A percentile compares a stretch with the other conserved stretches of the same genome.
phyloP scores from a whole-genome alignment of 352 stramenopile genomes.

The Thalassiosira oceanica region DNA sequence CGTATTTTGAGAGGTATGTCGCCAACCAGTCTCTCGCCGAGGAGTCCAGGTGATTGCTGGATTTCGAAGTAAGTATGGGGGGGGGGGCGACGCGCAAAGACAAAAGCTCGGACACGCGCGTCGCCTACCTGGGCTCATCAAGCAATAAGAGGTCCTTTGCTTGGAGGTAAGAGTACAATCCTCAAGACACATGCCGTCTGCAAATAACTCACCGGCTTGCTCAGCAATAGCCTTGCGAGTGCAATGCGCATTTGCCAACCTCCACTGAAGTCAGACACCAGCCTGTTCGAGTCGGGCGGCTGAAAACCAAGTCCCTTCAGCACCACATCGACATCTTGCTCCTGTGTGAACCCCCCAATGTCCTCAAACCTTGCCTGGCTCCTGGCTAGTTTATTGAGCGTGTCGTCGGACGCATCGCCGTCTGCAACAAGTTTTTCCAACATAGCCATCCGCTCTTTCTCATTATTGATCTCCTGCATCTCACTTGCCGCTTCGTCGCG shows the following conservation, averaged over 20 bases:
- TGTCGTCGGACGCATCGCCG: constrained; percentile 63
- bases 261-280: constrained; percentile 93
- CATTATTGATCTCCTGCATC: constrained; percentile 80
- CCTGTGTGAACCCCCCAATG: constrained; percentile 81
- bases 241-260: constrained; percentile 96
- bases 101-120: no score
- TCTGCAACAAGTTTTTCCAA: constrained; percentile 58
- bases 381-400: constrained; percentile 68
- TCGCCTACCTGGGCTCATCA: constrained; percentile 96
- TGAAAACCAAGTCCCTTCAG: constrained; percentile 95
- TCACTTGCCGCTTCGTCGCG: constrained; percentile 81
- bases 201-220: no score
- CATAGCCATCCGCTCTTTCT: constrained; percentile 52
- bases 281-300: constrained; percentile 88
- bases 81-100: no score
- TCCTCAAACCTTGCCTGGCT: constrained; percentile 71
- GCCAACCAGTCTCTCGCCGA: constrained; percentile 95
- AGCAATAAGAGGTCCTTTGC: constrained; percentile 95
- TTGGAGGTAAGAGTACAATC: no score
- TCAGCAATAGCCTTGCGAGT: constrained; percentile 92
- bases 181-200: no score
- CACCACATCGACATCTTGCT: constrained; percentile 89
- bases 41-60: constrained; percentile 99
- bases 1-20: constrained; percentile 94
- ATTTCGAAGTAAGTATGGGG: no score